These are phyloP conservation scores for Brassica juncea DNA, from an alignment of 345 rosid genomes.

Conservation along the genomic window DNA sequence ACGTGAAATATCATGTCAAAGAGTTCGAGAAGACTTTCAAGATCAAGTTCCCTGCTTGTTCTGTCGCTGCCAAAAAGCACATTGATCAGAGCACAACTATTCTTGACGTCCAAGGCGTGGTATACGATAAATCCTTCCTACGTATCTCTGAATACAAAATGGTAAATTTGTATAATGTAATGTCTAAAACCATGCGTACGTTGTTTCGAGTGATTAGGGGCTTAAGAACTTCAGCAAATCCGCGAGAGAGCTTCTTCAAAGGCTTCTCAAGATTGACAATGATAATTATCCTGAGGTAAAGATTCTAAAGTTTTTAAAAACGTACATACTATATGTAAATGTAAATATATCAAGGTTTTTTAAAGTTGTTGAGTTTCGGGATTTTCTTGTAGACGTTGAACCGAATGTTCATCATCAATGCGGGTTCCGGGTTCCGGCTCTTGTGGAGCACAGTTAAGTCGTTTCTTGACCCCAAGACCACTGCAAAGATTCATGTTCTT, in stretches of 20 bases:
- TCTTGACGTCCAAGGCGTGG: constrained; percentile 99
- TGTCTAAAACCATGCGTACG: neutral
- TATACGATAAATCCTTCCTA: constrained; percentile 23
- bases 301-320: neutral
- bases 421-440: constrained; percentile 90
- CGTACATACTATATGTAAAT: neutral
- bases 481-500: constrained; percentile 90
- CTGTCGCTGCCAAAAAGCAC: constrained; percentile 90
- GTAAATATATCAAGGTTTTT: neutral
- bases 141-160: neutral
- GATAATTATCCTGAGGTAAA: constrained; percentile 87
- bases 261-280: constrained; percentile 74
- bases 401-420: constrained; percentile 97
- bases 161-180: neutral
- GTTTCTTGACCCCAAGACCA: constrained; percentile 91
- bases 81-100: constrained; percentile 96
- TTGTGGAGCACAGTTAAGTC: constrained; percentile 88
- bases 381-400: constrained; percentile 64
- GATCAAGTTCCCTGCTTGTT: constrained; percentile 92
- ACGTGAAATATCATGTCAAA: constrained; percentile 86
- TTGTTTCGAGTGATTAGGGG: constrained; percentile 55
- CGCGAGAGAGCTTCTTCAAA: constrained; percentile 78
- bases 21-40: constrained; percentile 92
- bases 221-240: constrained; percentile 80
- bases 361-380: neutral